phyloP scores from a whole-genome alignment of 2,329 filamentous ascomycete genomes.

The Leptodontidium sp. region DNA sequence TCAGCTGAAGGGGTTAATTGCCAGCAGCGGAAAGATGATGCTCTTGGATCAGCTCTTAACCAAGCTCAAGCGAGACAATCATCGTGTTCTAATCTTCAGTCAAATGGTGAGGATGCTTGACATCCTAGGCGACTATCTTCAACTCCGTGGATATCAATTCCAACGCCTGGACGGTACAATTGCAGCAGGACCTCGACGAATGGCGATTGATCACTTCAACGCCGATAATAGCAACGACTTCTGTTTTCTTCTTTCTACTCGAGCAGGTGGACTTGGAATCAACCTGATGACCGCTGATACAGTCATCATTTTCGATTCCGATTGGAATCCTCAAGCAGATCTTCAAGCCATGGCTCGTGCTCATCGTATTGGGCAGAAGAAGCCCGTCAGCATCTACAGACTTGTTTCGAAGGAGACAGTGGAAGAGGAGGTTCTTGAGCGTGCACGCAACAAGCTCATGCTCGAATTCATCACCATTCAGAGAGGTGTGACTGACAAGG shows the following conservation, averaged over 20 bases:
- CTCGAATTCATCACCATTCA: conserved; percentile 98
- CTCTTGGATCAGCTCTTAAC: conserved; percentile 92
- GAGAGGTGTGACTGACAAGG: conserved; percentile 94
- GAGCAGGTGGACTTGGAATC: conserved; percentile 96
- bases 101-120: conserved; percentile 99
- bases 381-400: conserved; percentile 94
- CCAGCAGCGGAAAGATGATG: conserved; percentile 99
- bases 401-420: conserved; percentile 98
- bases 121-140: conserved; percentile 92
- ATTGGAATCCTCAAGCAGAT: conserved; percentile 99
- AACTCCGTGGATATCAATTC: conserved; percentile 91
- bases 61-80: conserved; percentile 91
- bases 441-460: conserved; percentile 95
- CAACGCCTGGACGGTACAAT: conserved; percentile 97
- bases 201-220: conserved; percentile 98
- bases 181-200: conserved; percentile 82
- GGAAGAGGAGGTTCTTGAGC: conserved; percentile 95
- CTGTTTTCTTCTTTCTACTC: conserved; percentile 92
- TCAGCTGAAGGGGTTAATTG: conserved; percentile 89
- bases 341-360: conserved; percentile 98
- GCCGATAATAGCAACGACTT: conserved; percentile 96
- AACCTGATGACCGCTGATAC: conserved; percentile 99
- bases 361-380: conserved; percentile 96
- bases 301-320: conserved; percentile 96
- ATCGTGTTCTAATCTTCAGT: conserved; percentile 97